Evolutionary conservation across 371 early-diverging fungal species (phyloP).

Genomic region (Thermomucor indicae-seudaticae): DNA sequence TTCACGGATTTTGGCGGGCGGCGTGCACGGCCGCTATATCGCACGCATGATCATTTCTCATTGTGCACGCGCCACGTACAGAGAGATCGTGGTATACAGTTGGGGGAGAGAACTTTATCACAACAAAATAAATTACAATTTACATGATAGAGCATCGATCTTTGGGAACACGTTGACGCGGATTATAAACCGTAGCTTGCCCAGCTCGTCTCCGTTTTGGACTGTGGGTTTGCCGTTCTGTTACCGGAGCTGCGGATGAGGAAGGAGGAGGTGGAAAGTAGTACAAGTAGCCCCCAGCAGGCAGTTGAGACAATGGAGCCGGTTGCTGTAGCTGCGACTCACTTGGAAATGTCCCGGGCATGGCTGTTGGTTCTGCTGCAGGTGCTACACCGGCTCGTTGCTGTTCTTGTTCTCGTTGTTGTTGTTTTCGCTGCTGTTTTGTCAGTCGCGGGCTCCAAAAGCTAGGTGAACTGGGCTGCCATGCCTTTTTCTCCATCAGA

Average conservation of each 20-base stretch:
- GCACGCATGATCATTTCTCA: too few relatives aligned
- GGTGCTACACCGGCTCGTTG: background rate
- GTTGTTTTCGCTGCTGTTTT: background rate
- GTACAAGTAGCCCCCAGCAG: background rate
- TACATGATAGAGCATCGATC: background rate
- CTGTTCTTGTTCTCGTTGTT: background rate
- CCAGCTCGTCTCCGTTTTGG: background rate
- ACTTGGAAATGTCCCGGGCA: background rate
- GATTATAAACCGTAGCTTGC: background rate
- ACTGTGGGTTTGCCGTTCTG: background rate
- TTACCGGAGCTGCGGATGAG: background rate
- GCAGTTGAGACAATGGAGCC: background rate
- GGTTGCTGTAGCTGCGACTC: background rate
- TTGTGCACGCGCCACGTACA: too few relatives aligned
- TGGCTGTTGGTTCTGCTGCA: background rate
- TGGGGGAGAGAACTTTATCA: too few relatives aligned
- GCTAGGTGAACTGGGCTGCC: background rate
- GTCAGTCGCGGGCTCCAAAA: background rate
- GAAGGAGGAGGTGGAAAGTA: background rate
- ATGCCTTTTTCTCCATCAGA: background rate
- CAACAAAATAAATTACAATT: too few relatives aligned
- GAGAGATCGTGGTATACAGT: too few relatives aligned
- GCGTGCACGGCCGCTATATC: too few relatives aligned
- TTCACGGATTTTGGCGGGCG: too few relatives aligned
- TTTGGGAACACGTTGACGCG: background rate